Conservation (phyloP, 192 early-diverging fungal genomes). For the Backusella tarrabulga region DNA sequence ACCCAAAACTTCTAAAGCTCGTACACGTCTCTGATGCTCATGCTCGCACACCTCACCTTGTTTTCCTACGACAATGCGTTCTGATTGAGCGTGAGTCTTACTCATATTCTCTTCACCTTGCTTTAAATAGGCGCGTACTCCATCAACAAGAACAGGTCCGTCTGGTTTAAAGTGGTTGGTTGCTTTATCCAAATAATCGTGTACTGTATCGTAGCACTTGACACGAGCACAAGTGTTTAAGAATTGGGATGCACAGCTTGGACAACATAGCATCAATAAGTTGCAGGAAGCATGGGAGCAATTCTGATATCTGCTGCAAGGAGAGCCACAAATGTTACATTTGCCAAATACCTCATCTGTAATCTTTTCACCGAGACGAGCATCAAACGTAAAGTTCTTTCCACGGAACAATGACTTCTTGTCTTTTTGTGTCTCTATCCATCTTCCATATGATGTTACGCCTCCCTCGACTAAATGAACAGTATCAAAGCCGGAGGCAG, state of each 20-base stretch:
- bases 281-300: slow-evolving; percentile 74
- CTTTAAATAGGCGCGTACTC: slow-evolving; percentile 24
- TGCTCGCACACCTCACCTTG: slow-evolving; percentile 28
- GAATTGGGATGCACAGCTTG: slow-evolving; percentile 47
- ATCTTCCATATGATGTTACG: slow-evolving; percentile 72
- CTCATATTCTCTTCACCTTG: slow-evolving; percentile 23
- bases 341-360: slow-evolving; percentile 60
- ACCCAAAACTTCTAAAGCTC: slow-evolving; percentile 30
- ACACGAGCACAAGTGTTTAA: slow-evolving; percentile 49
- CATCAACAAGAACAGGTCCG: slow-evolving; percentile 19
- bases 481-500: slow-evolving; percentile 56
- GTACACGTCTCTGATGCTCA: slow-evolving; percentile 19
- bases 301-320: slow-evolving; percentile 66
- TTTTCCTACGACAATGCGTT: slow-evolving; percentile 26
- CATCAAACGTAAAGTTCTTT: slow-evolving; percentile 84
- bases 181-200: slow-evolving; percentile 16
- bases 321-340: slow-evolving; percentile 68
- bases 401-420: slow-evolving; percentile 62
- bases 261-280: slow-evolving; percentile 68
- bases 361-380: slow-evolving; percentile 68
- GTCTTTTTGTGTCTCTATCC: slow-evolving; percentile 42
- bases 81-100: not conserved
- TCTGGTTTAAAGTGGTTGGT: slow-evolving; percentile 13
- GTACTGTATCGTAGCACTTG: slow-evolving; percentile 48
- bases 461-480: slow-evolving; percentile 74